phyloP scores from a whole-genome alignment of 108 stramenopile genomes.

The Cyclotella baltica region DNA sequence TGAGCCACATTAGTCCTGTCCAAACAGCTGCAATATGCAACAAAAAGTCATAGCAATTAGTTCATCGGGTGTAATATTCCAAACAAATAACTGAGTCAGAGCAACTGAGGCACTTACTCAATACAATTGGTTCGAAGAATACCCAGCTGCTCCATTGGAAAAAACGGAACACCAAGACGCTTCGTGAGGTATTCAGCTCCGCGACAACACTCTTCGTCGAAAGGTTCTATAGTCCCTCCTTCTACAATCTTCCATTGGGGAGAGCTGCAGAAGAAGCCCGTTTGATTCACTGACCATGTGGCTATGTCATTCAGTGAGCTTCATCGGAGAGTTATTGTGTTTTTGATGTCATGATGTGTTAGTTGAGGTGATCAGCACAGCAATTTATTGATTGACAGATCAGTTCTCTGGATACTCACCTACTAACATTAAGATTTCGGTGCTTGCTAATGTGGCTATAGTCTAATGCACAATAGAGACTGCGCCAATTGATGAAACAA shows the following conservation, averaged over 20 bases:
- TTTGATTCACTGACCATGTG: slow-evolving; percentile 93
- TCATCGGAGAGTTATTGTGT: slow-evolving; percentile 6
- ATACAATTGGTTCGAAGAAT: slow-evolving; percentile 98
- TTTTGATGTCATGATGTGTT: too few species aligned
- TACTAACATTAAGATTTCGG: slow-evolving; percentile 83
- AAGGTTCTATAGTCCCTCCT: slow-evolving; percentile 77
- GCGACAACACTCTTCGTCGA: slow-evolving; percentile 55
- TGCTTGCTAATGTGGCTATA: slow-evolving; percentile 92
- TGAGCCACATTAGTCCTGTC: slow-evolving; percentile 99
- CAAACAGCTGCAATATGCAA: too few species aligned
- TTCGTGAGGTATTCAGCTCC: slow-evolving; percentile 54
- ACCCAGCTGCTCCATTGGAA: slow-evolving; percentile 95
- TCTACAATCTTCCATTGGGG: slow-evolving; percentile 88
- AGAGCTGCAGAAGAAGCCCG: slow-evolving; percentile 93
- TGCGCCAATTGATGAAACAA: background rate
- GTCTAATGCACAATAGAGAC: slow-evolving; percentile 84
- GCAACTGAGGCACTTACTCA: slow-evolving; percentile 72
- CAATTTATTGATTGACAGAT: too few species aligned
- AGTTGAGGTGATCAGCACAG: too few species aligned
- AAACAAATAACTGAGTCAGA: background rate
- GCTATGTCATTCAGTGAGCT: slow-evolving; percentile 92
- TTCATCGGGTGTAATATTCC: too few species aligned
- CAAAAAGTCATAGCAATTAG: too few species aligned
- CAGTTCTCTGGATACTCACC: slow-evolving; percentile 78
- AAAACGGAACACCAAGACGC: slow-evolving; percentile 82